phyloP scores from a whole-genome alignment of 2,329 filamentous ascomycete species.

The Fusarium sp. region DNA sequence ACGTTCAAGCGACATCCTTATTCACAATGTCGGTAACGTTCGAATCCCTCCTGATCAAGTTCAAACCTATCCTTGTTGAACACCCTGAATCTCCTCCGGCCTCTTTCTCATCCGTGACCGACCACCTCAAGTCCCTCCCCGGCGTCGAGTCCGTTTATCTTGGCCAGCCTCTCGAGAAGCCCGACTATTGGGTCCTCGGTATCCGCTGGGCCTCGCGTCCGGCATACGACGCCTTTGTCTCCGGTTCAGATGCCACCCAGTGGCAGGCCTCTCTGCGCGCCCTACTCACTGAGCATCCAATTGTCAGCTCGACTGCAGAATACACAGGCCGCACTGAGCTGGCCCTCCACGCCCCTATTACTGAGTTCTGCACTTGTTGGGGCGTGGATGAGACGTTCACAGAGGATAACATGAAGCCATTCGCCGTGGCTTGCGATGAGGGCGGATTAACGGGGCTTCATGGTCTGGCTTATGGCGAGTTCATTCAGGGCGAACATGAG shows the following conservation, averaged over 20 bases:
- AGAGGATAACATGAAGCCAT: slow-evolving; percentile 50
- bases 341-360: slow-evolving; percentile 56
- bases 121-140: slow-evolving; percentile 51
- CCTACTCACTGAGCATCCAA: slow-evolving; percentile 47
- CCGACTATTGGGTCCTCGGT: slow-evolving; percentile 52
- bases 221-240: slow-evolving; percentile 58
- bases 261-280: slow-evolving; percentile 57
- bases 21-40: slow-evolving; percentile 48
- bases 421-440: slow-evolving; percentile 45
- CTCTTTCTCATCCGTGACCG: slow-evolving; percentile 48
- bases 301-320: slow-evolving; percentile 44
- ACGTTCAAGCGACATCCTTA: slow-evolving; percentile 2
- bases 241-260: slow-evolving; percentile 58
- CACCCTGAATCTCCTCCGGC: slow-evolving; percentile 48
- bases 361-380: slow-evolving; percentile 57
- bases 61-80: slow-evolving; percentile 50
- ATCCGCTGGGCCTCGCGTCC: slow-evolving; percentile 54
- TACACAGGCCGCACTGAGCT: slow-evolving; percentile 41
- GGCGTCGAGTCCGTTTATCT: slow-evolving; percentile 54
- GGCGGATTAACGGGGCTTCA: slow-evolving; percentile 50
- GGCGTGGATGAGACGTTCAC: slow-evolving; percentile 53
- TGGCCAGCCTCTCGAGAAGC: slow-evolving; percentile 55
- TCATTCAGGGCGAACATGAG: slow-evolving; percentile 51
- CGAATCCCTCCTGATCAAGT: slow-evolving; percentile 53
- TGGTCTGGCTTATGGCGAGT: slow-evolving; percentile 54